Base-by-base conservation (phyloP, 441 rosid genomes). In the Syzygium malaccense region DNA sequence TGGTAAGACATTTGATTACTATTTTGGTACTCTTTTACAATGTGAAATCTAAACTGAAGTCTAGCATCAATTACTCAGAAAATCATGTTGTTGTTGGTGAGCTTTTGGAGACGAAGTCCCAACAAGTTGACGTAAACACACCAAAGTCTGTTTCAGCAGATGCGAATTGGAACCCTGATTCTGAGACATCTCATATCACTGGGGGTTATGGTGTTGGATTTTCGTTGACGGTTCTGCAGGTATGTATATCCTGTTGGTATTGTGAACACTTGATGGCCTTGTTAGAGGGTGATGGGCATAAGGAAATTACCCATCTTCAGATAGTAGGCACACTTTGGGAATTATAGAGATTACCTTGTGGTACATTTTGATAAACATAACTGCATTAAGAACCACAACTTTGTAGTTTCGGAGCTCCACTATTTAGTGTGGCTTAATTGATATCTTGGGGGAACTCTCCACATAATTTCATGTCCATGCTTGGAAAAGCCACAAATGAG, bases 201-300 rank as follows among this genome's bases (percentile, higher is more conserved):
- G 99, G 99, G 91, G 99, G 99, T 90, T 98, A 96, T 87, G 96
- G 96, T 92, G 95, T 98, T 88, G 97, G 99, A 83, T 95, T 95
- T 92, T 96, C 99, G 55, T 93, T 98, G 95, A 95, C 99, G 58
- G 99, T 98, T 90, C 91, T 98, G 91, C 99, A 98, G 99, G 99
- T 95, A 91, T 85, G 86, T 62, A 4, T 20, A n/a, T 80, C 41
- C 25, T 64, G 54, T 41, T 15, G 23, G 89, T 66, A 57, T 30
- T 19, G 68, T 83, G 75, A 15, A 86, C 56, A 30, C 55, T 64
- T 3, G 14, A 30, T 85, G 15, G 49, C 37, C 68, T 23, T 1
- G 0, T 32, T 85, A 71, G 83, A 45, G 51, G 83, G 18, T 45
- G n/a, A 75, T 75, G 51, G 3, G n/a, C 68, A 28, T 60, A 60